A percentile compares a stretch with the other conserved stretches of the same genome.
Evolutionary conservation across 2,329 filamentous ascomycete species (phyloP).

Genomic region (Incumbomyces lentus): DNA sequence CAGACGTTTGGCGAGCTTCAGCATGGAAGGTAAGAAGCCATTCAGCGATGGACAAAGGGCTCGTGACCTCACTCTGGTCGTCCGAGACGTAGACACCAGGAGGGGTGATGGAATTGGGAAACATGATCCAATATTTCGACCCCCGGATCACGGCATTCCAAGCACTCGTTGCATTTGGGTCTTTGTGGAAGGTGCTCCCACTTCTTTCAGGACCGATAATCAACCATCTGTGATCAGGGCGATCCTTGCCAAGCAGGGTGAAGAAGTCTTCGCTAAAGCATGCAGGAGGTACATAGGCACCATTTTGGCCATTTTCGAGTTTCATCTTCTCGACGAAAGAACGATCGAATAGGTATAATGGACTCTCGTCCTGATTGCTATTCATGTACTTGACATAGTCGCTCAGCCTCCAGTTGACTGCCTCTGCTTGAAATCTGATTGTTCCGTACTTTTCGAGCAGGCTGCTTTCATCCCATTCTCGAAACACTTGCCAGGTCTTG

Average conservation of each 20-base stretch:
- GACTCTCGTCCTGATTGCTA: slow-evolving; percentile 72
- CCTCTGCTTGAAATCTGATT: slow-evolving; percentile 74
- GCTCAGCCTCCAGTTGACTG: slow-evolving; percentile 81
- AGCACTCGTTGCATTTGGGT: slow-evolving; percentile 59
- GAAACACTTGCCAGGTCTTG: slow-evolving; percentile 67
- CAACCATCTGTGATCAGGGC: slow-evolving; percentile 84
- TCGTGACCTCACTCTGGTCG: slow-evolving; percentile 87
- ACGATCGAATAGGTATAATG: slow-evolving; percentile 84
- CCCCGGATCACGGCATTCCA: slow-evolving; percentile 92
- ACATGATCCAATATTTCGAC: slow-evolving; percentile 98
- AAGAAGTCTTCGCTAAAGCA: slow-evolving; percentile 87
- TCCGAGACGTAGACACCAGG: slow-evolving; percentile 83
- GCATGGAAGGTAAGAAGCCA: slow-evolving; percentile 86
- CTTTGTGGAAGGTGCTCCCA: slow-evolving; percentile 91
- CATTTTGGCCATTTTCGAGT: slow-evolving; percentile 45
- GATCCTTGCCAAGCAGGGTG: slow-evolving; percentile 61
- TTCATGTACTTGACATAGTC: slow-evolving; percentile 76
- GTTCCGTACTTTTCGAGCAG: slow-evolving; percentile 56
- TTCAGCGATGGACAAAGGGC: slow-evolving; percentile 89
- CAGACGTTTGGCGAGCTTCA: slow-evolving; percentile 63
- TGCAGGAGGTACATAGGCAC: slow-evolving; percentile 65
- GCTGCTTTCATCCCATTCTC: slow-evolving; percentile 60
- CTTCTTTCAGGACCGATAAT: slow-evolving; percentile 80
- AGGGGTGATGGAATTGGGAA: slow-evolving; percentile 55
- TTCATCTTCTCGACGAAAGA: slow-evolving; percentile 78